These are phyloP conservation scores for Alternaria gansuensis DNA, from an alignment of 2,329 filamentous ascomycete genomes.

Conservation along the genomic window DNA sequence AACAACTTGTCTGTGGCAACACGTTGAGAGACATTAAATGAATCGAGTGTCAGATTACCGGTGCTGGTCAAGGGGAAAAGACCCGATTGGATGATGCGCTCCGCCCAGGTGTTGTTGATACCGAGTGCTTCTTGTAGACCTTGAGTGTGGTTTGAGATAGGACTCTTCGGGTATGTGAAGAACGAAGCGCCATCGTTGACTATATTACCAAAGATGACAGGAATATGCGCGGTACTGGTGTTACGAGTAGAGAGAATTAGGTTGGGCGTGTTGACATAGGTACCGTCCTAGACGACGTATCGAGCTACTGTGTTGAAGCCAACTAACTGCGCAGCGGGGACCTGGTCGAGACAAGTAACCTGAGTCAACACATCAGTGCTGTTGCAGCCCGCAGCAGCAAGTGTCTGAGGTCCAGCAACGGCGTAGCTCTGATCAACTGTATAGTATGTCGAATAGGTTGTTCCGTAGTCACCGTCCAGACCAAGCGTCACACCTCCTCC, in stretches of 20 bases:
- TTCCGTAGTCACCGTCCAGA: constrained; percentile 65
- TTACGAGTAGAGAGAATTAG: constrained; percentile 58
- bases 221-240: constrained; percentile 59
- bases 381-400: constrained; percentile 63
- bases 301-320: constrained; percentile 56
- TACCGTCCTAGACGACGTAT: constrained; percentile 67
- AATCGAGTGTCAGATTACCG: constrained; percentile 63
- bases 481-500: constrained; percentile 66
- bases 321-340: constrained; percentile 57
- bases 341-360: constrained; percentile 63
- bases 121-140: constrained; percentile 58
- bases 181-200: constrained; percentile 66
- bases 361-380: constrained; percentile 56
- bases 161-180: constrained; percentile 58
- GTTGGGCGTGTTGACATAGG: constrained; percentile 62
- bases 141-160: constrained; percentile 54
- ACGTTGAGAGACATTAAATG: constrained; percentile 65
- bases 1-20: constrained; percentile 68
- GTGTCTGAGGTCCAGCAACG: constrained; percentile 61
- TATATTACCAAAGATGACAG: constrained; percentile 65
- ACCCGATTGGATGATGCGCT: constrained; percentile 48
- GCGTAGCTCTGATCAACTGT: constrained; percentile 63
- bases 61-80: constrained; percentile 62
- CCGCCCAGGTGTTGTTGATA: constrained; percentile 55
- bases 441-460: constrained; percentile 67